Base-by-base conservation (phyloP, 1,284 basidiomycete species). In the Exobasidium cylindrosporum region DNA sequence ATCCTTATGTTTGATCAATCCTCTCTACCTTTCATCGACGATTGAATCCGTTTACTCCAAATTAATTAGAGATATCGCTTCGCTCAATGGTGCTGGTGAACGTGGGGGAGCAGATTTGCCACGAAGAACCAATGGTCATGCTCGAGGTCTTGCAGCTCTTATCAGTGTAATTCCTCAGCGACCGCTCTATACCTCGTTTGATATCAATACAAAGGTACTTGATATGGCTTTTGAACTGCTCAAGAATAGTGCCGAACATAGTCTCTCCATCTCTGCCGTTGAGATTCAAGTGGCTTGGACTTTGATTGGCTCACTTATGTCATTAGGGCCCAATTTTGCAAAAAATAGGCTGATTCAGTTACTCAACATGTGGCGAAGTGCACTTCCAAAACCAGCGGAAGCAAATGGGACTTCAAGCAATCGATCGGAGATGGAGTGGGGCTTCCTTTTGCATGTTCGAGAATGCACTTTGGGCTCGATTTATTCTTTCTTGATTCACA, bases 221-320 rank as follows among this genome's bases (percentile, higher is more conserved):
- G 91, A 95, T 73, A 88, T 92, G 74, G 90, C 95, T 0, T 91
- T 91, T 0, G 87, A 90, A 59, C 85, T 98, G 11, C 85, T 98
- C 61, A 97, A 96, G 80, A 86, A 89, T 44, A 88, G 91, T 0
- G 91, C 90, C 13, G 92, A 96, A 62, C 94, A 97, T 77, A 43
- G 35, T 14, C 84, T 97, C 53, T 84, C 86, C 56, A 82, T 91
- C 32, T 92, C 92, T 0, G 85, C 86, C 6, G 84, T 92, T 49
- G 93, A 97, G 78, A 88, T 97, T 10, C 92, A 94, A 75, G 88
- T 95, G 1, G 92, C 95, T 0, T 98, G 96, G 96, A 92, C 89
- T 14, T 83, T 92, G 43, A 90, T 98, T 61, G 88, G 90, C 0
- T 88, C 92, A 0, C 83, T 98, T 54, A 93, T 97, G 89, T 86